phyloP scores from a whole-genome alignment of 1,284 basidiomycete genomes.

The Naganishia sp. region DNA sequence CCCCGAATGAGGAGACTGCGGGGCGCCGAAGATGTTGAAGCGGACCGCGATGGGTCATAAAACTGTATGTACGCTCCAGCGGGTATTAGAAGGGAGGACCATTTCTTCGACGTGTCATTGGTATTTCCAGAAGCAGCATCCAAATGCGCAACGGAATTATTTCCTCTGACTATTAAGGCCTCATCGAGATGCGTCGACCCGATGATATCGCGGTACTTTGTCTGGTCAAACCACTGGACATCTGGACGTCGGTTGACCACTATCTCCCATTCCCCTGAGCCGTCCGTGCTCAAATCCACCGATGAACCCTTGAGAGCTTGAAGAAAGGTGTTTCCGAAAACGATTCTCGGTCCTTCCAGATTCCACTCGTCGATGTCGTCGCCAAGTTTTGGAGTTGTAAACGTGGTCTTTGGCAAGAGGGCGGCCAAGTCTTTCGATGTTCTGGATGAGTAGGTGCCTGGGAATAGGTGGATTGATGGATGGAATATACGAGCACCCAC shows the following conservation, averaged over 20 bases:
- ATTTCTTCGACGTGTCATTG: neutral
- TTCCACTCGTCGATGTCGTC: neutral
- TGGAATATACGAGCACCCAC: neutral
- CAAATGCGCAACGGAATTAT: neutral
- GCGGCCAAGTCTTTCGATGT: neutral
- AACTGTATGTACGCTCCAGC: constrained; percentile 11
- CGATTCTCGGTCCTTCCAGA: neutral
- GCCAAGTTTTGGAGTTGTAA: neutral
- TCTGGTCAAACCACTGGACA: neutral
- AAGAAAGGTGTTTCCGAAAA: constrained; percentile 8
- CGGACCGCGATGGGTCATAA: neutral
- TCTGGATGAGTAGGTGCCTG: constrained; percentile 2
- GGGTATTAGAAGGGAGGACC: constrained; percentile 6
- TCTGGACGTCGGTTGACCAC: neutral
- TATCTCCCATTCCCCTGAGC: constrained; percentile 8
- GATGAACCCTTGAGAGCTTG: constrained; percentile 1
- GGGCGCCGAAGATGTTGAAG: neutral
- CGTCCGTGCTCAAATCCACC: neutral
- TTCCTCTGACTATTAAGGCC: neutral
- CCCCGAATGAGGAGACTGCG: constrained; percentile 10
- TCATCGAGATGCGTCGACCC: neutral
- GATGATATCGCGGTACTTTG: neutral
- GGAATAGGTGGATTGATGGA: constrained; percentile 2
- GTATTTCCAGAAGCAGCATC: neutral
- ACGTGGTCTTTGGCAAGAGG: neutral